Percentiles rank a stretch among this genome's conserved stretches.
Evolutionary conservation across 1,284 basidiomycete species (phyloP).

Genomic region (Ustilago tritici): DNA sequence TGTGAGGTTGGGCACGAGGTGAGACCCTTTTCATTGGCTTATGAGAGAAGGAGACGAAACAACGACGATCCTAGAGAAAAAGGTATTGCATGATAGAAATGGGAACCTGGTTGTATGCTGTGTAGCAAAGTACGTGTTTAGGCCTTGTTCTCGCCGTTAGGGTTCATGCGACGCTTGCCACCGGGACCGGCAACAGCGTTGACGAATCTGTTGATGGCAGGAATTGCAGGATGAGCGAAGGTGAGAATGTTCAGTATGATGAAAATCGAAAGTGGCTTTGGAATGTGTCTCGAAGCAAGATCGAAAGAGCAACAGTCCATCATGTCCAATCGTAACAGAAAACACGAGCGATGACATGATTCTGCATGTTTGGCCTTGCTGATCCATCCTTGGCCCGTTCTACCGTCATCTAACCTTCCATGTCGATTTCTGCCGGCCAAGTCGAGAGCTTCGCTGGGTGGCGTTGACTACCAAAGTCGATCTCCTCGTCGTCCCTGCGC

Average conservation of each 20-base stretch:
- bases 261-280: background rate
- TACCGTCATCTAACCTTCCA: too few relatives aligned
- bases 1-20: background rate
- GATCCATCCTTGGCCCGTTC: too few relatives aligned
- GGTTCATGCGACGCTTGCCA: conserved; percentile 90
- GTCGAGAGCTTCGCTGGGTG: too few relatives aligned
- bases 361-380: too few relatives aligned
- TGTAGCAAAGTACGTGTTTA: conserved; percentile 8
- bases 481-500: background rate
- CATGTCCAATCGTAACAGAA: background rate
- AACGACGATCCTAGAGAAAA: conserved; percentile 22
- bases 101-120: conserved; percentile 10
- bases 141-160: conserved; percentile 67
- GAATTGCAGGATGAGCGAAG: background rate
- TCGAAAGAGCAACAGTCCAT: background rate
- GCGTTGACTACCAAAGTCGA: too few relatives aligned
- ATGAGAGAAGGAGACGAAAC: background rate
- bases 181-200: conserved; percentile 90
- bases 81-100: conserved; percentile 3
- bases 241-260: conserved; percentile 7
- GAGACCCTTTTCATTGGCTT: conserved; percentile 18
- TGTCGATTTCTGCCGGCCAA: too few relatives aligned
- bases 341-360: too few relatives aligned
- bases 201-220: conserved; percentile 78
- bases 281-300: background rate